A percentile compares a stretch with the other conserved stretches of the same genome.
These are phyloP conservation scores for Flaveria trinervia DNA, from an alignment of 129 eudicot genomes.

Conservation along the genomic window DNA sequence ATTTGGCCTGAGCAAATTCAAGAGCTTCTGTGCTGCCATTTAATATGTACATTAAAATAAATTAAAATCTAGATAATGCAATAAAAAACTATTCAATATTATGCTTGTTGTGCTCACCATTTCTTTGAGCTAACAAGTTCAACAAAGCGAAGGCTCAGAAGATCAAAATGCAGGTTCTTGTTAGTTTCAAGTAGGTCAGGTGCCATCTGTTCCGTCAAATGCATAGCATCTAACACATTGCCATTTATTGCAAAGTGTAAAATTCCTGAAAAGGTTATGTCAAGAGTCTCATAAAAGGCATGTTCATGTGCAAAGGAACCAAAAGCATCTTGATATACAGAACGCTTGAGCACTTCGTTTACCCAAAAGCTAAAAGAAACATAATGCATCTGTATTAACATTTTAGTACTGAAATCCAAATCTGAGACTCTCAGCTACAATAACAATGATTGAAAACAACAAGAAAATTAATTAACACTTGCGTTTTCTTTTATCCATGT, in stretches of 20 bases:
- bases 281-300: conserved; percentile 8
- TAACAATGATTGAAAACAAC: too few species aligned
- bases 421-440: too few species aligned
- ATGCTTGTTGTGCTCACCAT: conserved; percentile 49
- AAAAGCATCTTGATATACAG: not conserved
- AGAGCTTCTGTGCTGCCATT: conserved; percentile 90
- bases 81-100: not conserved
- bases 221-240: conserved; percentile 79
- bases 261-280: conserved; percentile 56
- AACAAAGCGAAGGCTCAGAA: conserved; percentile 84
- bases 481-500: conserved; percentile 88
- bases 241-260: conserved; percentile 65
- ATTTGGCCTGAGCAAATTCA: conserved; percentile 70
- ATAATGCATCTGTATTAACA: not conserved
- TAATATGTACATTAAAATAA: conserved; percentile 26
- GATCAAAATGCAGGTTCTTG: conserved; percentile 75
- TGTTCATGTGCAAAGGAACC: conserved; percentile 5
- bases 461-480: conserved; percentile 9
- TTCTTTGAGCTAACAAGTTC: conserved; percentile 72
- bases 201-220: conserved; percentile 64
- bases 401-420: not conserved
- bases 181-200: conserved; percentile 65
- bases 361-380: not conserved
- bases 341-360: not conserved
- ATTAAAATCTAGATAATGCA: conserved; percentile 2